Percentiles rank a stretch among this genome's conserved stretches.
These are phyloP conservation scores for Wallacemonas rigidus DNA, from an alignment of 208 protist species.

Conservation along the genomic window DNA sequence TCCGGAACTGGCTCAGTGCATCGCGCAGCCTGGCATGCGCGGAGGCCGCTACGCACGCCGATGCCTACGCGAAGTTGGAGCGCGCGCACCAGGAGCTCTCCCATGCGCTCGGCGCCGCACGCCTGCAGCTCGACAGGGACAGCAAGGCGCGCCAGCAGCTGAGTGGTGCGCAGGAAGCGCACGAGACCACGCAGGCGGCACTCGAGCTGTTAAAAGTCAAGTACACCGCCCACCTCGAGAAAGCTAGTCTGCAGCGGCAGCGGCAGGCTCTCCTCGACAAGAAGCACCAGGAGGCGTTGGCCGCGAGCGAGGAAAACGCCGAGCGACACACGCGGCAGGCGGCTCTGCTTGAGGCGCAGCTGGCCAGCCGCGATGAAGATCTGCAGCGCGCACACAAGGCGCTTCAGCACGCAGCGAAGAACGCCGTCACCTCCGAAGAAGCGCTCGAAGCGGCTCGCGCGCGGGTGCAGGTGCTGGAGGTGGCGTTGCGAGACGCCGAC, in stretches of 20 bases:
- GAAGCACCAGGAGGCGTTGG: slow-evolving; percentile 1
- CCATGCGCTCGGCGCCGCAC: background rate
- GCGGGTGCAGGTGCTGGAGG: background rate
- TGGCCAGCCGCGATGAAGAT: background rate
- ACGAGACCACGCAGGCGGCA: slow-evolving; percentile 6
- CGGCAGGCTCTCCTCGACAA: slow-evolving; percentile 13
- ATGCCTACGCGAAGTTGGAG: background rate
- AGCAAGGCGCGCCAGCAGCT: background rate
- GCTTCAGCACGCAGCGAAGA: background rate
- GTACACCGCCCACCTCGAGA: slow-evolving; percentile 23
- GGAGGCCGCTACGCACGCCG: slow-evolving; percentile 9
- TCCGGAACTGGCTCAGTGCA: slow-evolving; percentile 17
- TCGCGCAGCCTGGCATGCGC: background rate
- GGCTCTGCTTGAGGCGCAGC: slow-evolving; percentile 9
- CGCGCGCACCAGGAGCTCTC: background rate
- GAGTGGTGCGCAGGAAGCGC: background rate
- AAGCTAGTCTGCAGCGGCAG: slow-evolving; percentile 12
- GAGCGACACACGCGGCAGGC: slow-evolving; percentile 11
- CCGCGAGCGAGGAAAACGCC: slow-evolving; percentile 23
- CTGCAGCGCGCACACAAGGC: background rate
- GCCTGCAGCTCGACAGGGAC: slow-evolving; percentile 13
- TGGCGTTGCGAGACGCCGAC: background rate
- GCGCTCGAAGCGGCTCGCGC: slow-evolving; percentile 12
- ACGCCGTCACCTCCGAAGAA: slow-evolving; percentile 8
- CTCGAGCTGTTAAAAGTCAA: slow-evolving; percentile 26